These are phyloP conservation scores for Zarea fungicola DNA, from an alignment of 2,329 filamentous ascomycete genomes.

Conservation along the genomic window DNA sequence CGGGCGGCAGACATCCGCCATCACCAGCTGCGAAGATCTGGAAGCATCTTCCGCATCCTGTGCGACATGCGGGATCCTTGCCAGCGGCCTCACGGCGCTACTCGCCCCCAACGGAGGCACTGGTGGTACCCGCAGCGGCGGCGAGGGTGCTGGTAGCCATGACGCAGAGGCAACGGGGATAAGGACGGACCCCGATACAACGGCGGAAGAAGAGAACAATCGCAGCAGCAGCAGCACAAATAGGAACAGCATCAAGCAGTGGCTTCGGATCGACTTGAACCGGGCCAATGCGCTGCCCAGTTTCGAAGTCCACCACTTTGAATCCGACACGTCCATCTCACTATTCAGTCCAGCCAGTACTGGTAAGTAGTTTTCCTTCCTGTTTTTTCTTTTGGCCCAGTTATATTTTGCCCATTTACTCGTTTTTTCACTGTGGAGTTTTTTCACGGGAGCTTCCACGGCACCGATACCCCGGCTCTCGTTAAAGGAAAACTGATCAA, in stretches of 20 bases:
- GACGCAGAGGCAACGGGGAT: too few relatives aligned
- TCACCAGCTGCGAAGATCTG: neutral
- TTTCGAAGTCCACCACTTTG: neutral
- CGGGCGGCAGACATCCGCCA: neutral
- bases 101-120: neutral
- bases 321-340: neutral
- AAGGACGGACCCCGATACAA: neutral
- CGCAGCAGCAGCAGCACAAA: too few relatives aligned
- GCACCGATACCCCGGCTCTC: neutral
- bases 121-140: neutral
- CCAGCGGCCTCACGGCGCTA: neutral
- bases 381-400: neutral
- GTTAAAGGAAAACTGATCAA: too few relatives aligned
- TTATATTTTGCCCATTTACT: too few relatives aligned
- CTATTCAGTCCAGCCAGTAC: neutral
- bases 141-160: neutral
- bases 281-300: neutral
- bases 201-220: too few relatives aligned
- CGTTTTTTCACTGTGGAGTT: neutral
- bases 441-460: neutral
- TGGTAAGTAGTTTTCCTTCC: neutral
- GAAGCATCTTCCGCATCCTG: neutral
- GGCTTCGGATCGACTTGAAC: constrained; percentile 5
- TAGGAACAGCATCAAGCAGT: neutral
- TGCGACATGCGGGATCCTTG: neutral